Conservation (phyloP, 345 rosid species). For the Linum lewisii region DNA sequence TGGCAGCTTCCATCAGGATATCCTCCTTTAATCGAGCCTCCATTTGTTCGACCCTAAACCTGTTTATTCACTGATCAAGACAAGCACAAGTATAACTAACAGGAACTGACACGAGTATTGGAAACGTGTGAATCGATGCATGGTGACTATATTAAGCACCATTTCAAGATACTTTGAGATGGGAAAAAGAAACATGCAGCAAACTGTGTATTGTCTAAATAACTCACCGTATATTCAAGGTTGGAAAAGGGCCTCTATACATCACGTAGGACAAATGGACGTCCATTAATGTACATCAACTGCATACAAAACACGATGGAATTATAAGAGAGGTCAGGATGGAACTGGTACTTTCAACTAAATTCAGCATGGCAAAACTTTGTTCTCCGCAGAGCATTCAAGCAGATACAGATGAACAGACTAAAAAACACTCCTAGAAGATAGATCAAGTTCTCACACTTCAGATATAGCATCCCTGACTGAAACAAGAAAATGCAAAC, state of each 20-base stretch:
- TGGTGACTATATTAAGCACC: not conserved
- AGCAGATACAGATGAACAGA: not conserved
- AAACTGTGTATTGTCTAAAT: not conserved
- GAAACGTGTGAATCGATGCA: not conserved
- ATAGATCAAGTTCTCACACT: not conserved
- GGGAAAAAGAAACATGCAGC: too few species aligned
- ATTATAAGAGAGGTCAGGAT: conserved; percentile 1
- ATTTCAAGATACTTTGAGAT: not conserved
- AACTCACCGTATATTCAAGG: conserved; percentile 87
- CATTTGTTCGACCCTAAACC: conserved; percentile 92
- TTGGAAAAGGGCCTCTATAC: conserved; percentile 92
- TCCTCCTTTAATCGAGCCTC: conserved; percentile 88
- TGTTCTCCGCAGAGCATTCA: not conserved
- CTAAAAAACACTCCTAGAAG: not conserved
- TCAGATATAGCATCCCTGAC: not conserved
- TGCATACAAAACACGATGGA: conserved; percentile 24
- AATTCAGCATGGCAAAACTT: not conserved
- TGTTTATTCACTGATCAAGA: conserved; percentile 63
- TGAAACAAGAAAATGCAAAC: not conserved
- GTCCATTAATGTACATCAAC: conserved; percentile 88
- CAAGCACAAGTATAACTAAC: not conserved
- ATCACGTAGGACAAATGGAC: conserved; percentile 96
- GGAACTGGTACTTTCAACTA: not conserved
- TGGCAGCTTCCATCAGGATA: conserved; percentile 78
- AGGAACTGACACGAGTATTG: not conserved